phyloP scores from a whole-genome alignment of 805 yeast species.

The Kregervanrija delftensis region DNA sequence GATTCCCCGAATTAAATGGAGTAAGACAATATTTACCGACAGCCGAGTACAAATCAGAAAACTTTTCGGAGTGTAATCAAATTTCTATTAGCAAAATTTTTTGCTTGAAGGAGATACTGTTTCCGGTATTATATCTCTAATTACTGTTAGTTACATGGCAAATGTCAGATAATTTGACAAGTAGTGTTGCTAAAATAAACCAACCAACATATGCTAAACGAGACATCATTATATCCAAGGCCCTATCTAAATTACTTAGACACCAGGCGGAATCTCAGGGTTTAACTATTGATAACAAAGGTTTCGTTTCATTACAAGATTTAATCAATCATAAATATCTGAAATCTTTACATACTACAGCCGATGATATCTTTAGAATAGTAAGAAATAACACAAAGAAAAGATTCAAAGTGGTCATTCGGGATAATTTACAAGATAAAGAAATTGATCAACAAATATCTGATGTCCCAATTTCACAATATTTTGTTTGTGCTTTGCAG shows the following conservation, averaged over 20 bases:
- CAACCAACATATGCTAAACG: not conserved
- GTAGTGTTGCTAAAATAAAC: not conserved
- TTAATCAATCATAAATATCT: conserved; percentile 53
- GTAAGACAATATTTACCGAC: too few species aligned
- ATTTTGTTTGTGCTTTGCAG: conserved; percentile 77
- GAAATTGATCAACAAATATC: conserved; percentile 1
- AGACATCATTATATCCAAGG: conserved; percentile 50
- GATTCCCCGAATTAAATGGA: too few species aligned
- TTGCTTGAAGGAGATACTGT: not conserved
- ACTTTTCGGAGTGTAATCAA: too few species aligned
- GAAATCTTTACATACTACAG: conserved; percentile 47
- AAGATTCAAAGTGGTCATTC: conserved; percentile 47
- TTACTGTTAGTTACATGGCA: too few species aligned
- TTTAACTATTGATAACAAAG: conserved; percentile 55
- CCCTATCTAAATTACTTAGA: conserved; percentile 71
- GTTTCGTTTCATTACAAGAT: conserved; percentile 52
- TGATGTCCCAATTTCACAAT: conserved; percentile 17
- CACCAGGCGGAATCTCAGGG: conserved; percentile 76
- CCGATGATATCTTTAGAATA: conserved; percentile 50
- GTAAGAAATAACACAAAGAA: conserved; percentile 65
- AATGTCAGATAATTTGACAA: too few species aligned
- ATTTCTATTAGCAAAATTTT: too few species aligned
- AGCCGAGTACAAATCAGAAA: too few species aligned
- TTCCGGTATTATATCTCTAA: not conserved
- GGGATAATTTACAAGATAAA: conserved; percentile 13